Percentiles rank a stretch among this genome's conserved stretches.
These are phyloP conservation scores for Periconia macrospinosa DNA, from an alignment of 2,329 filamentous ascomycete genomes.

Conservation along the genomic window DNA sequence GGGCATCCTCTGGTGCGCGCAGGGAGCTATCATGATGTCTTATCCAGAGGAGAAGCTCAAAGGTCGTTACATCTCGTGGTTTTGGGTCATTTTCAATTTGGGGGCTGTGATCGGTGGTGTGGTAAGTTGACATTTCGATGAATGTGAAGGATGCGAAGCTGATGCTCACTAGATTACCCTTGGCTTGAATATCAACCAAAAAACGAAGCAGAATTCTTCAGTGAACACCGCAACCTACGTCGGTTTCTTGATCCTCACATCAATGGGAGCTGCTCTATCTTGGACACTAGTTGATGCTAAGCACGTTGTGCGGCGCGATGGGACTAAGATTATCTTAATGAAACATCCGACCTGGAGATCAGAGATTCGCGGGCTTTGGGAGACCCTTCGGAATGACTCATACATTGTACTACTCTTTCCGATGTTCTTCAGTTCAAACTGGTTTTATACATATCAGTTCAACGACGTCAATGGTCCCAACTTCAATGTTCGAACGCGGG, in stretches of 20 bases:
- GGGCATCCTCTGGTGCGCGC: slow-evolving; percentile 75
- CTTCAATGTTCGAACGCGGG: slow-evolving; percentile 71
- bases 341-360: slow-evolving; percentile 82
- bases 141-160: too few relatives aligned
- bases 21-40: slow-evolving; percentile 83
- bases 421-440: slow-evolving; percentile 76
- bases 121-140: slow-evolving; percentile 53
- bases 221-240: slow-evolving; percentile 72
- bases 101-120: slow-evolving; percentile 80
- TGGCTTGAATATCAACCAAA: too few relatives aligned
- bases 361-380: slow-evolving; percentile 72
- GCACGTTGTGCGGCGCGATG: slow-evolving; percentile 71
- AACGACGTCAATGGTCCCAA: slow-evolving; percentile 68
- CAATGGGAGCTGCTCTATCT: slow-evolving; percentile 68
- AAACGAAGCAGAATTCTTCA: slow-evolving; percentile 51
- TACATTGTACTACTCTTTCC: slow-evolving; percentile 75
- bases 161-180: too few relatives aligned
- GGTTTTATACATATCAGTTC: slow-evolving; percentile 78
- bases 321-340: slow-evolving; percentile 76
- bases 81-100: slow-evolving; percentile 92
- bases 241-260: slow-evolving; percentile 79
- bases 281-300: slow-evolving; percentile 70
- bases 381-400: slow-evolving; percentile 68
- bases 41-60: slow-evolving; percentile 79
- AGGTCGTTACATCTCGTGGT: slow-evolving; percentile 82